These are phyloP conservation scores for Helenozyma rhizophorensis DNA, from an alignment of 805 yeast species.

Conservation along the genomic window DNA sequence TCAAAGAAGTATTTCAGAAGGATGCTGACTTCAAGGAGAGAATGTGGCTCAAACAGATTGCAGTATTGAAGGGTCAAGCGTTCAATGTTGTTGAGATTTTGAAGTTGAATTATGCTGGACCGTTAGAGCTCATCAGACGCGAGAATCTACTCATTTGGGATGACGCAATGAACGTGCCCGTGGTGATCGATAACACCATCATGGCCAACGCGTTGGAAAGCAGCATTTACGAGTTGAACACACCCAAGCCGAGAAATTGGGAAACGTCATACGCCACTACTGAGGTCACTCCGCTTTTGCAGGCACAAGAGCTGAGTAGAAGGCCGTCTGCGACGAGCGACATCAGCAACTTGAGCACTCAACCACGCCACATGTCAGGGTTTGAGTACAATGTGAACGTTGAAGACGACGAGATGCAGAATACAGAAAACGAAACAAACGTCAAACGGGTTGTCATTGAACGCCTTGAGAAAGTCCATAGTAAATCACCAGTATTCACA, in stretches of 20 bases:
- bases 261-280: no score
- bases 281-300: no score
- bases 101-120: slow-evolving; percentile 55
- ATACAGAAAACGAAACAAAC: slow-evolving; percentile 9
- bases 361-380: slow-evolving; percentile 15
- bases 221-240: slow-evolving; percentile 18
- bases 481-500: slow-evolving; percentile 61
- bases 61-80: slow-evolving; percentile 73
- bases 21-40: slow-evolving; percentile 62
- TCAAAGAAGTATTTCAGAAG: slow-evolving; percentile 46
- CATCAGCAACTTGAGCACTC: no score
- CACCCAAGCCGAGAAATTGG: no score
- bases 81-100: slow-evolving; percentile 68
- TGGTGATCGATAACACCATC: slow-evolving; percentile 20
- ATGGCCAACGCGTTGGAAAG: slow-evolving; percentile 40
- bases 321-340: no score
- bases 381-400: slow-evolving; percentile 18
- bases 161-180: slow-evolving; percentile 56
- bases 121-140: slow-evolving; percentile 59
- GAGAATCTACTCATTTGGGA: slow-evolving; percentile 57
- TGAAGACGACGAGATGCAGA: slow-evolving; percentile 3
- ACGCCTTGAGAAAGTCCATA: slow-evolving; percentile 49
- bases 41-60: slow-evolving; percentile 65
- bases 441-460: slow-evolving; percentile 54
- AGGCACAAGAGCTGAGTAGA: no score